Evolutionary conservation across 345 rosid genomes (phyloP).

Genomic region (Gossypium ekmanianum): DNA sequence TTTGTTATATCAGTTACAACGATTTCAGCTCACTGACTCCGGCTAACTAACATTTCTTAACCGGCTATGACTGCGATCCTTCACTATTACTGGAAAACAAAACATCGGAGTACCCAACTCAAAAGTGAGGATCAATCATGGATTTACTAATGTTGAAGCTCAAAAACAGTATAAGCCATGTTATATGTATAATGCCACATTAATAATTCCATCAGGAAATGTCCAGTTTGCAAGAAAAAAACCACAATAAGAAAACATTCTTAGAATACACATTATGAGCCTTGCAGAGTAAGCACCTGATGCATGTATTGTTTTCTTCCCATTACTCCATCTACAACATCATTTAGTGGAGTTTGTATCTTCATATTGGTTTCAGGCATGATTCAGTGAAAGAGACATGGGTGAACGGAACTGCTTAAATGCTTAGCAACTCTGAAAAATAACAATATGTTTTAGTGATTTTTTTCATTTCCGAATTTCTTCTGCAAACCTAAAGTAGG

Average conservation of each 20-base stretch:
- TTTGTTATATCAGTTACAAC: too few relatives aligned
- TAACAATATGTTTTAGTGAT: background rate
- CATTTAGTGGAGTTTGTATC: background rate
- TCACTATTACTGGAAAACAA: background rate
- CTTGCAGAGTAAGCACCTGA: constrained; percentile 18
- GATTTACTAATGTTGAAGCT: background rate
- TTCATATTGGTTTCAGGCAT: background rate
- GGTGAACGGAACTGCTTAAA: background rate
- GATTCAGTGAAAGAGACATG: background rate
- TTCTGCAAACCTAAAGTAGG: background rate
- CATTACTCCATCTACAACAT: constrained; percentile 3
- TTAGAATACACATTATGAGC: constrained; percentile 4
- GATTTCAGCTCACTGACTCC: too few relatives aligned
- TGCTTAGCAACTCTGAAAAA: constrained; percentile 1
- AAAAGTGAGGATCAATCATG: background rate
- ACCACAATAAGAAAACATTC: background rate
- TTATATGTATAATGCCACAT: background rate
- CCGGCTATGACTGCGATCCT: too few relatives aligned
- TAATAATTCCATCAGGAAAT: background rate
- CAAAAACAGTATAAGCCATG: background rate
- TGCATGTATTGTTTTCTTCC: constrained; percentile 5
- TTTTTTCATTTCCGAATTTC: background rate
- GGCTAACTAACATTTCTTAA: too few relatives aligned
- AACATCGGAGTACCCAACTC: background rate
- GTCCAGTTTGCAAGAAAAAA: background rate